Base-by-base conservation (phyloP, 345 rosid species). In the Streptanthus diversifolius region DNA sequence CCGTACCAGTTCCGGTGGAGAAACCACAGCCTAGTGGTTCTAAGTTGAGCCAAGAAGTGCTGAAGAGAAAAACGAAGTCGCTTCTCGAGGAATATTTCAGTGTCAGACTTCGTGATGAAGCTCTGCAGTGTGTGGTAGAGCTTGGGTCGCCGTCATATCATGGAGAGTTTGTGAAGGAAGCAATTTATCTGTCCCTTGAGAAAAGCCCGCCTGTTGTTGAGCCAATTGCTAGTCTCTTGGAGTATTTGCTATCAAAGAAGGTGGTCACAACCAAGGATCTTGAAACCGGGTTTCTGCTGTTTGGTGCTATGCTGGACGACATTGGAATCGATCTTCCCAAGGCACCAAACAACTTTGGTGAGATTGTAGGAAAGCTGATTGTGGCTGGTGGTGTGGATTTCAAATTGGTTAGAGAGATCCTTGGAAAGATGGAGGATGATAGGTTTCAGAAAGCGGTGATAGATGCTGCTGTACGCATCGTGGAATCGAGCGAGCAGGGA, bases 251-350 rank as follows among this genome's bases (percentile, higher is more conserved):
- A 14, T 22, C 74, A 40, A 88, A 85, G 79, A 82, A 87, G 55
- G 80, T 83, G 12, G 21, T 92, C 55, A 82, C 85, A 12, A 37
- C 81, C 40, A 73, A 69, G 24, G 96, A 90, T 70, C 41, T 90
- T 7, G 91, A 75, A 47, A 71, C 80, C 0, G 97, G 98, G 17
- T 85, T 85, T 54, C 45, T 83, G 74, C 75, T 74, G 5, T 93
- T 85, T 15, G 86, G 84, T 40, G 79, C 86, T 0, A 66, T 75
- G 83, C 40, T 92, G 75, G 97, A 92, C 59, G 97, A 92, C 73
- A 77, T 92, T 30, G 97, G 85, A 47, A 87, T 92, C 18, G 98
- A 92, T 78, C 75, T 88, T 45, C 96, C 98, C 0, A 90, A 81
- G 63, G 97, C 98, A 35, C 93, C 96, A 2, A 63, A 66, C 61